Evolutionary conservation across 169 alveolate species (phyloP).

Genomic region (Fabrea salina): DNA sequence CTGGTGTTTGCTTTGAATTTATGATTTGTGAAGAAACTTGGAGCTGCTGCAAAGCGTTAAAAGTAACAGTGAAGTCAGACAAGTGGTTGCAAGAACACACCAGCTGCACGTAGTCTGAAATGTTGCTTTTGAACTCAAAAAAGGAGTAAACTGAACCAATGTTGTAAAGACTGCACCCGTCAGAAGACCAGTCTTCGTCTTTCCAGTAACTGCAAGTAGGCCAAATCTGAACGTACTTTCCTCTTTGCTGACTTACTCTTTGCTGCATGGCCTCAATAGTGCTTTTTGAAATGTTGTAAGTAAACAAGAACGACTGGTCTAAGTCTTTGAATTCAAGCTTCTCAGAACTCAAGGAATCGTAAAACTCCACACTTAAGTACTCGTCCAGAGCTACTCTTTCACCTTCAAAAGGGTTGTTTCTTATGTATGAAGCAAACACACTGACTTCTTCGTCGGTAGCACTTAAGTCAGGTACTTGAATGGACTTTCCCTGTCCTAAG

Average conservation of each 20-base stretch:
- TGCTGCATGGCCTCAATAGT: neutral
- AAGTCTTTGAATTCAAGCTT: neutral
- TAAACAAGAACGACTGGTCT: neutral
- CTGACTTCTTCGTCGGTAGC: neutral
- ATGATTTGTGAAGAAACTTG: neutral
- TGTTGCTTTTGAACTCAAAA: neutral
- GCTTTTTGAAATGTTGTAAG: neutral
- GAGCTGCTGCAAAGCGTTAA: neutral
- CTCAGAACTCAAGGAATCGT: neutral
- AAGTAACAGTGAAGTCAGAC: neutral
- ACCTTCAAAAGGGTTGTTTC: neutral
- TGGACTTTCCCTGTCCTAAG: neutral
- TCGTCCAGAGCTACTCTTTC: neutral
- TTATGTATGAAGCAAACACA: neutral
- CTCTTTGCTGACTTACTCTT: neutral
- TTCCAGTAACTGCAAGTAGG: constrained; percentile 5
- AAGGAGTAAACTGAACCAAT: neutral
- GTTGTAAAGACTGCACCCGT: constrained; percentile 16
- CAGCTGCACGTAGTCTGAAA: neutral
- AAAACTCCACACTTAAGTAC: neutral
- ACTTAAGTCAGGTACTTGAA: neutral
- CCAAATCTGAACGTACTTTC: neutral
- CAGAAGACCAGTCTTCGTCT: neutral
- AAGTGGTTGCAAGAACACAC: constrained; percentile 15
- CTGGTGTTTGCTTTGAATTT: neutral